These are phyloP conservation scores for Rhynchospora tenuis DNA, from an alignment of 176 grass and related monocot genomes.

Conservation along the genomic window DNA sequence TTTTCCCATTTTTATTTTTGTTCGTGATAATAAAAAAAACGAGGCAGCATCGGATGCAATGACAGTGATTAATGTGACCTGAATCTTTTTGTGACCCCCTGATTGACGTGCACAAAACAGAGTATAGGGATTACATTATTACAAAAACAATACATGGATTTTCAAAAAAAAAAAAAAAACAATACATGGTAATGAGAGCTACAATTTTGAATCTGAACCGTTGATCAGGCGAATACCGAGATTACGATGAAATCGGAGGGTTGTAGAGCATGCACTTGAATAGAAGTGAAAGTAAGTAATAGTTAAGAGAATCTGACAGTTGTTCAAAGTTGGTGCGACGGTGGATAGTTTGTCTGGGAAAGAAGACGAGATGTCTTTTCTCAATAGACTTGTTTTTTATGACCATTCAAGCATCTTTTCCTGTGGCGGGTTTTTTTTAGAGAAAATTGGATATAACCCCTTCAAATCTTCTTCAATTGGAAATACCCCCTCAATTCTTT, in stretches of 20 bases:
- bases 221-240: background rate
- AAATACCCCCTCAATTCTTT: too few species aligned
- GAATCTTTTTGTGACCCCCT: conserved; percentile 17
- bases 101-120: conserved; percentile 22
- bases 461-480: too few species aligned
- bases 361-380: conserved; percentile 22
- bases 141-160: too few species aligned
- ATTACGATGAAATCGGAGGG: background rate
- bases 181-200: background rate
- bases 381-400: background rate
- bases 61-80: conserved; percentile 9
- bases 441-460: too few species aligned
- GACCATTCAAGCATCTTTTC: background rate
- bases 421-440: background rate
- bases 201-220: background rate
- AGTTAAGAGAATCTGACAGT: background rate
- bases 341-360: background rate
- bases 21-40: too few species aligned
- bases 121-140: background rate
- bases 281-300: background rate
- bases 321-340: background rate
- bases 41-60: background rate
- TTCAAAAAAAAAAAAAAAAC: background rate
- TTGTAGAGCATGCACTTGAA: background rate
- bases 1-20: too few species aligned